phyloP scores from a whole-genome alignment of 352 stramenopile genomes.

The Thraustotheca clavata region DNA sequence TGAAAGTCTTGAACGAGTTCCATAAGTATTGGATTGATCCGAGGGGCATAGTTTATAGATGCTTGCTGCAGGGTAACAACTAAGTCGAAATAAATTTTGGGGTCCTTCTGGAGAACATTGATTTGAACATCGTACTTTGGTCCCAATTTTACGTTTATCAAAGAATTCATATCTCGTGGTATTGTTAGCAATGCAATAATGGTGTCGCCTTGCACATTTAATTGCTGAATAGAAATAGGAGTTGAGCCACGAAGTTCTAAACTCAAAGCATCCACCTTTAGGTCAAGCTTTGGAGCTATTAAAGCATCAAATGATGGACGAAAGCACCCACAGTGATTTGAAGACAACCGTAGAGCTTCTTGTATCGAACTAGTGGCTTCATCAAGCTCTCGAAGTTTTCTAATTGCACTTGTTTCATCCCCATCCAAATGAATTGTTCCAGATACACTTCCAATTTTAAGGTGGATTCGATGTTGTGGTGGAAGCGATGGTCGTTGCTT shows the following conservation, averaged over 20 bases:
- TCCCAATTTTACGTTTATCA: conserved; percentile 29
- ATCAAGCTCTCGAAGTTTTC: conserved; percentile 35
- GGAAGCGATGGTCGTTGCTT: conserved; percentile 23
- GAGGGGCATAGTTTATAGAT: conserved; percentile 43
- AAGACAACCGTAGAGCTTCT: conserved; percentile 22
- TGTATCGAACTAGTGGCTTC: conserved; percentile 33
- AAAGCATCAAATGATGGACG: conserved; percentile 29
- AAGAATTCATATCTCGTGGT: no score
- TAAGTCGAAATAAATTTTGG: conserved; percentile 40
- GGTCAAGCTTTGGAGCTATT: conserved; percentile 26
- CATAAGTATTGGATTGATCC: conserved; percentile 43
- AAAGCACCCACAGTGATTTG: conserved; percentile 23
- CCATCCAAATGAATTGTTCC: conserved; percentile 35
- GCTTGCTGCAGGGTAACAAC: conserved; percentile 28
- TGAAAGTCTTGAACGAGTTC: conserved; percentile 34
- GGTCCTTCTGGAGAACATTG: neutral
- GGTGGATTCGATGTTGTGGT: conserved; percentile 25
- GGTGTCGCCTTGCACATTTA: conserved; percentile 28
- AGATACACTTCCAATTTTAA: conserved; percentile 29
- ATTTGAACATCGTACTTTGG: conserved; percentile 3
- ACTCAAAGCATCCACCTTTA: conserved; percentile 27
- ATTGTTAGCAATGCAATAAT: conserved; percentile 27
- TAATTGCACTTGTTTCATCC: conserved; percentile 26
- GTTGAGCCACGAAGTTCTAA: conserved; percentile 42
- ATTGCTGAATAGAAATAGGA: conserved; percentile 37